phyloP scores from a whole-genome alignment of 2,329 filamentous ascomycete genomes.

The Capronia coronata region DNA sequence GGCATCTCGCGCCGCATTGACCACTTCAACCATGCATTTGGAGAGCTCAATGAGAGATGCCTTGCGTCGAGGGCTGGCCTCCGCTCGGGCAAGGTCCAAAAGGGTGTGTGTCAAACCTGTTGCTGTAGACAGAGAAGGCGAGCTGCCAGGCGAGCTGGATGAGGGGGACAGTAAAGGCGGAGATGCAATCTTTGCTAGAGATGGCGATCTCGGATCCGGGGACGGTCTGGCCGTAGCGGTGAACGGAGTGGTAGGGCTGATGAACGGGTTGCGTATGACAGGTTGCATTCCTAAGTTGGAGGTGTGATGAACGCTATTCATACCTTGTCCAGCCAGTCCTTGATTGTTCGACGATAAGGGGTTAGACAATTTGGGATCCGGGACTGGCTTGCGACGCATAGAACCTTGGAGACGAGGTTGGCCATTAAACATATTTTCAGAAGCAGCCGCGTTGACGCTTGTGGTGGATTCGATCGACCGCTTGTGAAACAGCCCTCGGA shows the following conservation, averaged over 20 bases:
- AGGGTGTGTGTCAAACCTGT: conserved; percentile 27
- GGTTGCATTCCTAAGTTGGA: conserved; percentile 2
- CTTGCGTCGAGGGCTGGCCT: conserved; percentile 17
- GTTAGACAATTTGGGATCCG: conserved; percentile 6
- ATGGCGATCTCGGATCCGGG: conserved; percentile 17
- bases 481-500: conserved; percentile 30
- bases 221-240: conserved; percentile 22
- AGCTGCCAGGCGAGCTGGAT: background rate
- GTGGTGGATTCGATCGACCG: conserved; percentile 18
- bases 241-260: conserved; percentile 18
- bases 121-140: conserved; percentile 23
- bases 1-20: conserved; percentile 28
- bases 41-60: conserved; percentile 26
- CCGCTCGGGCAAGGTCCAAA: conserved; percentile 26
- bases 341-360: conserved; percentile 2
- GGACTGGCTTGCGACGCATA: conserved; percentile 15
- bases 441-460: background rate
- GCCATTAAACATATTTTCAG: background rate
- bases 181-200: conserved; percentile 3
- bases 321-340: background rate
- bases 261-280: conserved; percentile 11
- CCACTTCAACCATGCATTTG: conserved; percentile 28
- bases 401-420: background rate
- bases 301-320: background rate
- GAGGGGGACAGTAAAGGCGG: conserved; percentile 3